A percentile compares a stretch with the other conserved stretches of the same genome.
These are phyloP conservation scores for Emergomyces orientalis DNA, from an alignment of 2,329 filamentous ascomycete species.

Conservation along the genomic window DNA sequence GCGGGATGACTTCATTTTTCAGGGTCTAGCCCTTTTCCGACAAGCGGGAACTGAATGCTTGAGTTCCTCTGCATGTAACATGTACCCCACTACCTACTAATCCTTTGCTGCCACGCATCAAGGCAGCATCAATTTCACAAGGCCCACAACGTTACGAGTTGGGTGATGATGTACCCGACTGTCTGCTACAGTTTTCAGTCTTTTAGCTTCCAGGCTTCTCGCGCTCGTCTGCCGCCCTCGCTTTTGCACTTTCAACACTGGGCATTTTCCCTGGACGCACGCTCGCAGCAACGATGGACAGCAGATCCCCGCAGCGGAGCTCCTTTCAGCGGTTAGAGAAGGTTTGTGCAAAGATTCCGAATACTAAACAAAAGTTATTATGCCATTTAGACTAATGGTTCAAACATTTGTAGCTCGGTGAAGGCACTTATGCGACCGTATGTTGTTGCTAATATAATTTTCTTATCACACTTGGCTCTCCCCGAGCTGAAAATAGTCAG, in stretches of 20 bases:
- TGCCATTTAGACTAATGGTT: constrained; percentile 22
- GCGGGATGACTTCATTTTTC: neutral
- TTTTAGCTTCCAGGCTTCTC: neutral
- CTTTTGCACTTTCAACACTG: neutral
- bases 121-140: neutral
- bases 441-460: constrained; percentile 31
- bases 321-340: constrained; percentile 99
- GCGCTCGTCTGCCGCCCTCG: neutral
- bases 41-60: neutral
- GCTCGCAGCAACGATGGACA: constrained; percentile 26
- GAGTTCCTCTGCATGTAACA: no score
- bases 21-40: no score
- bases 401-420: constrained; percentile 55
- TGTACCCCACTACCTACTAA: no score
- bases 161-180: neutral
- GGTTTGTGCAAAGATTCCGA: constrained; percentile 23
- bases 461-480: neutral
- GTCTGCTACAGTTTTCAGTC: neutral
- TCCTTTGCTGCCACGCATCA: neutral
- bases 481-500: neutral
- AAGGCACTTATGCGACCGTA: constrained; percentile 97
- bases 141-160: neutral
- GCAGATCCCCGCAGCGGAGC: constrained; percentile 82
- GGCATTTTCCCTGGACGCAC: neutral
- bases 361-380: constrained; percentile 4